These are phyloP conservation scores for Xanthoconium purpureum DNA, from an alignment of 768 basidiomycete species.

Conservation along the genomic window DNA sequence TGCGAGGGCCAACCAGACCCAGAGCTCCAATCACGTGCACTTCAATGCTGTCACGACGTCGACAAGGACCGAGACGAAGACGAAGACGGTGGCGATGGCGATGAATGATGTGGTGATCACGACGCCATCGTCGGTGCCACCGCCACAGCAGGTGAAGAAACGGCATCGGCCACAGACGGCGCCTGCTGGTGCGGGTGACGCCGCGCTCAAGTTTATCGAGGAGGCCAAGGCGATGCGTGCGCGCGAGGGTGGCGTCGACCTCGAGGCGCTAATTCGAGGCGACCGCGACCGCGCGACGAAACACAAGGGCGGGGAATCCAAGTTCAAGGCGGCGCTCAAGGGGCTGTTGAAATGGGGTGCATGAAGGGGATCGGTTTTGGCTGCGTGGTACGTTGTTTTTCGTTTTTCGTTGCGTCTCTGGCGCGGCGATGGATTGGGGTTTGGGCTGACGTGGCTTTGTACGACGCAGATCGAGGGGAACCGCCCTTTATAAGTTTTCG, in stretches of 20 bases:
- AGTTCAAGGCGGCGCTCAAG: conserved; percentile 16
- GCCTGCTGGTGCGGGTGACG: conserved; percentile 12
- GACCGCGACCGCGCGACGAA: background rate
- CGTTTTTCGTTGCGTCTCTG: background rate
- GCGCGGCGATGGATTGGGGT: background rate
- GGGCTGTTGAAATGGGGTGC: conserved; percentile 16
- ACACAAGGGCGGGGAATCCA: conserved; percentile 5
- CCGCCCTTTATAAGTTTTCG: background rate
- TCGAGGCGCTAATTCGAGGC: background rate
- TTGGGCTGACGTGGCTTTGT: background rate
- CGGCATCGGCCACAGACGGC: conserved; percentile 27
- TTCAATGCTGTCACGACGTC: background rate
- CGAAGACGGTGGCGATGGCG: background rate
- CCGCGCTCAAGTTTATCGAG: conserved; percentile 15
- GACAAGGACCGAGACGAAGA: no score
- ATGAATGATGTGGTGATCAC: background rate
- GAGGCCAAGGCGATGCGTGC: background rate
- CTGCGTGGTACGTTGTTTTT: background rate
- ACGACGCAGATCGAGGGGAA: background rate
- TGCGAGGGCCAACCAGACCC: background rate
- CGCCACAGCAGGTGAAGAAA: conserved; percentile 6
- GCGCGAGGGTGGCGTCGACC: conserved; percentile 1
- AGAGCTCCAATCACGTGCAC: background rate
- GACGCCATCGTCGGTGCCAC: background rate
- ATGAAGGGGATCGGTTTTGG: background rate